Base-by-base conservation (phyloP, 441 rosid genomes). In the Corymbia citriodora region DNA sequence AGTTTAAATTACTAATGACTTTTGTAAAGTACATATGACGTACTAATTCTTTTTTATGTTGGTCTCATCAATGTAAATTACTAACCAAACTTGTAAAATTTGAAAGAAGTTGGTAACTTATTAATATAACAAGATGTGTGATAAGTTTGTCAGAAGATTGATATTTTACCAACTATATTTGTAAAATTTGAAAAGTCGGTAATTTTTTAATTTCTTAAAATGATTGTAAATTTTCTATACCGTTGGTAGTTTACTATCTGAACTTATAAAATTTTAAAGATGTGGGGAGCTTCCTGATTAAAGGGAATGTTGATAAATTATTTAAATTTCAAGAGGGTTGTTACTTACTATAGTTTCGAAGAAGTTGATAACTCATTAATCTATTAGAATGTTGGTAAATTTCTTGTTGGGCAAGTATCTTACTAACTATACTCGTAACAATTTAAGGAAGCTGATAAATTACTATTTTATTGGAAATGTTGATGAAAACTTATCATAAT, bases 101-200 rank as follows among this genome's bases (percentile, higher is more conserved):
- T 18, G 40, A 33, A 33, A 70, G 23, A 70, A 31, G 45, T 70
- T 70, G 48, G 23, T 70, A 9, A 33, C 48, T 70, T 33, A 33
- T 7, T 70, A 70, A 70, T 31, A 31, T 70, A 70, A 4, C 1
- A 3, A 23, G 1, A 9, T 2, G 2, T 1, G 1, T 33, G 3
- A 48, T 17, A 33, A 70, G 36, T 70, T 33, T 19, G 45, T 70
- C 17, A 33, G 17, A 2, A 70, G 36, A 19, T 33, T 70, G 40
- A 36, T 17, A 70, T 19, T 17, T 70, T 17, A 17, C 7, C 4
- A 70, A 17, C 3, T 36, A 5, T 18, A 2, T 13, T 70, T 33
- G 23, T 9, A 33, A 70, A 70, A 33, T 33, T 36, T 70, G 3
- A 70, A 70, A n/a, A 65, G 36, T n/a, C 15, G 74, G 36, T 65